These are phyloP conservation scores for Botrytis pseudocinerea DNA, from an alignment of 2,329 filamentous ascomycete genomes.

Conservation along the genomic window DNA sequence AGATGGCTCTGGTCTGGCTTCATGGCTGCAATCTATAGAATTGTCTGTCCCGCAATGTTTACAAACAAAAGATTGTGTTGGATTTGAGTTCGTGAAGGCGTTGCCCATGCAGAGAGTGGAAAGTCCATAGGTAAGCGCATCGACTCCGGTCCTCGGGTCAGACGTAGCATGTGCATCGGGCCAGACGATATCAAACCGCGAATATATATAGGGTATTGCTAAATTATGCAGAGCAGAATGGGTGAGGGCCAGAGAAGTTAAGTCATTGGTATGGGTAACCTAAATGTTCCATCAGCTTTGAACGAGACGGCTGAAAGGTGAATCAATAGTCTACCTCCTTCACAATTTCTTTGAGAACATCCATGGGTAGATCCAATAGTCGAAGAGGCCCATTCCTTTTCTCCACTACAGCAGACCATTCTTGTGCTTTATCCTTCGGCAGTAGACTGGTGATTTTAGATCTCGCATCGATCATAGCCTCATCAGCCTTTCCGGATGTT, in stretches of 20 bases:
- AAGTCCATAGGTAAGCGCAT: constrained; percentile 79
- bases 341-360: constrained; percentile 75
- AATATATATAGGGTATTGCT: constrained; percentile 77
- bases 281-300: constrained; percentile 41
- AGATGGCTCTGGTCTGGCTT: constrained; percentile 25
- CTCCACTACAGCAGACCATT: constrained; percentile 64
- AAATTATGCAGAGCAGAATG: constrained; percentile 76
- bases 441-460: constrained; percentile 46
- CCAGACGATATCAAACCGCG: constrained; percentile 86
- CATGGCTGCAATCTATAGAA: constrained; percentile 35
- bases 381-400: constrained; percentile 58
- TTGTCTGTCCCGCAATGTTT: constrained; percentile 40
- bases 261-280: constrained; percentile 79
- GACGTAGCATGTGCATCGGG: constrained; percentile 66
- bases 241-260: constrained; percentile 74
- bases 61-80: constrained; percentile 36
- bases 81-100: constrained; percentile 47
- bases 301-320: neutral
- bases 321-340: constrained; percentile 60
- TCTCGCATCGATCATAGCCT: constrained; percentile 34
- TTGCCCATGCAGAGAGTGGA: constrained; percentile 77
- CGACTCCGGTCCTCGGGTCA: constrained; percentile 70
- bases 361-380: constrained; percentile 74
- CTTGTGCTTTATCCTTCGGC: constrained; percentile 59
- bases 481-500: constrained; percentile 30